Base-by-base conservation (phyloP, 2,329 filamentous ascomycete genomes). In the Hypoxylon sp. region DNA sequence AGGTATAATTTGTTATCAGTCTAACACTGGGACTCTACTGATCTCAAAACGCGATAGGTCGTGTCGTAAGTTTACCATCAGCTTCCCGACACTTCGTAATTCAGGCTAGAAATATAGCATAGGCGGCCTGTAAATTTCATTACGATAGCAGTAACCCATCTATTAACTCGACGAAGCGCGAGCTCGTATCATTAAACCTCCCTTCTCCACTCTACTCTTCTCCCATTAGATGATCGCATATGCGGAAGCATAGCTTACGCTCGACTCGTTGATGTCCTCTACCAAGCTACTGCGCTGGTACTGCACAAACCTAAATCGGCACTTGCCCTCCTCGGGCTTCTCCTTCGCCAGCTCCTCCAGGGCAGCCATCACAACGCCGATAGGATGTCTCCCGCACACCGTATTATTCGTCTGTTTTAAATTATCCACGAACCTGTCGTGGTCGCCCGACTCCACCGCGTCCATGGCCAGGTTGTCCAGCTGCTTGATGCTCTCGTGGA, bases 231-330 rank as follows among this genome's bases (percentile, higher is more conserved):
- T 74, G 15, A 94, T 83, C 7, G 94, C 93, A 82, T 95, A 97
- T 3, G 93, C 95, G 75, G 94, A 94, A 2, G 92, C 93, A 77
- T 99, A 99, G 79, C 94, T 97, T 53, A 99, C 95, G 70, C 94
- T 97, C 69, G 89, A 95, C 67, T 97, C 92, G 15, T 75, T 77
- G 0, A 89, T 81, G 28, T 83, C 82, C 68, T 85, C 82, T 3
- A 91, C 91, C 76, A 96, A 80, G 62, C 87, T 89, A 78, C 94
- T 99, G 62, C 94, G 87, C 74, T 97, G 89, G 77, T 99, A 99
- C 72, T 91, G 84, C 58, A 97, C 84, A 72, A 98, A 93, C 70
- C 85, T 87, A 77, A 98, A 96, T 54, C 76, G 82, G 3, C 87
- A 79, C 69, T 80, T 83, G 4, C 72, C 76, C 10, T 77, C 66